These are phyloP conservation scores for Kwoniella dendrophila DNA, from an alignment of 768 basidiomycete species.

Conservation along the genomic window DNA sequence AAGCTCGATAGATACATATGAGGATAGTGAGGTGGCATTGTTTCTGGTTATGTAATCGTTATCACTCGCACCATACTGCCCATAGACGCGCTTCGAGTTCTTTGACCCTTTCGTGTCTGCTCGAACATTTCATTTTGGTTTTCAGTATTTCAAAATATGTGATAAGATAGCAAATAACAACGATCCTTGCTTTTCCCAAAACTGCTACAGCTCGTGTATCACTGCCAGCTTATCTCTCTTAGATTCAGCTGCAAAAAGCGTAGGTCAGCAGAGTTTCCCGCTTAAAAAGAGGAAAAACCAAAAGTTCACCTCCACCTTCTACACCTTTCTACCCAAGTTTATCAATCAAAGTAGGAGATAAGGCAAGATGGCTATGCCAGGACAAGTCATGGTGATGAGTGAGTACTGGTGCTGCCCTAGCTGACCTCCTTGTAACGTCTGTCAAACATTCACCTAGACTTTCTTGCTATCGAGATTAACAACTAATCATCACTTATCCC, in stretches of 20 bases:
- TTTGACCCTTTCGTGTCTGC: conserved; percentile 13
- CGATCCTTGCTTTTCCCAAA: no score
- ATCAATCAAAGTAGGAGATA: neutral
- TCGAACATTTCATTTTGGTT: conserved; percentile 15
- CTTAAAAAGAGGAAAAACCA: neutral
- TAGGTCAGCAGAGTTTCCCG: no score
- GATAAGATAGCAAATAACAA: no score
- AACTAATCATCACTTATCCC: neutral
- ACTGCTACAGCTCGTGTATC: no score
- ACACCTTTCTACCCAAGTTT: neutral
- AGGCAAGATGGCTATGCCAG: conserved; percentile 41
- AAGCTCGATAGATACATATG: no score
- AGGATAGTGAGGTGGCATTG: no score
- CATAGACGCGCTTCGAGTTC: no score
- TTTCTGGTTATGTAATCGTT: neutral
- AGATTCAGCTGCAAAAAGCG: no score
- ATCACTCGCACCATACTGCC: no score
- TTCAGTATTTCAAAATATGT: neutral
- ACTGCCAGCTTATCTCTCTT: no score
- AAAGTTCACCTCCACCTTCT: conserved; percentile 7
- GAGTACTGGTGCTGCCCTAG: conserved; percentile 22
- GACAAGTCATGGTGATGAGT: conserved; percentile 52
- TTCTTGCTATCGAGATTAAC: neutral
- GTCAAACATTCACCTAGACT: conserved; percentile 68
- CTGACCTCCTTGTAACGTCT: no score